Conservation (phyloP, 2,329 filamentous ascomycete genomes). For the Westerdykella ornata region DNA sequence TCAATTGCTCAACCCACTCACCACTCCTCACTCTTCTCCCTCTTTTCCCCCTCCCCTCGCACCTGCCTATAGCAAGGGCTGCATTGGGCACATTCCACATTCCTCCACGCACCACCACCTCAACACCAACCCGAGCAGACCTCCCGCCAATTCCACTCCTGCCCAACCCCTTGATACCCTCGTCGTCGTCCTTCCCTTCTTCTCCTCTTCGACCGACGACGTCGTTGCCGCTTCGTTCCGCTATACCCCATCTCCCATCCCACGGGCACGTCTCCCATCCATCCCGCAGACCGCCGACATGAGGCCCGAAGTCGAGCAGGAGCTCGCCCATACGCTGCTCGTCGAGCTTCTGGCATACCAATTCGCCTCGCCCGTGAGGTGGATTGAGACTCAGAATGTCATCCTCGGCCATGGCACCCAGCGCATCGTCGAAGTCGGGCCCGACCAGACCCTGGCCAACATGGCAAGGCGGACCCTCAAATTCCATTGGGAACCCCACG, state of each 20-base stretch:
- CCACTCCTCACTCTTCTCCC: constrained; percentile 10
- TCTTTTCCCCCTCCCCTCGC: constrained; percentile 8
- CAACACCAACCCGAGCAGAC: background rate
- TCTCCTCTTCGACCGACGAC: constrained; percentile 1
- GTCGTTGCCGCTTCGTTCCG: background rate
- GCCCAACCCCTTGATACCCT: constrained; percentile 7
- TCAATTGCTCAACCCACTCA: constrained; percentile 7
- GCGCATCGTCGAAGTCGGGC: constrained; percentile 85
- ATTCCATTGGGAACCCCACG: constrained; percentile 97
- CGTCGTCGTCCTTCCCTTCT: constrained; percentile 4
- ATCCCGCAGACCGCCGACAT: constrained; percentile 50
- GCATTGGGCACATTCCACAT: no score
- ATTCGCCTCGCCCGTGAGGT: constrained; percentile 96
- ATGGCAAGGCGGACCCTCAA: constrained; percentile 96
- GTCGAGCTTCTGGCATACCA: constrained; percentile 99
- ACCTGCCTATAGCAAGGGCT: no score
- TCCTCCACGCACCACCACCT: no score
- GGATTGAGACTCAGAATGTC: constrained; percentile 99
- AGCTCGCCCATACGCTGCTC: constrained; percentile 95
- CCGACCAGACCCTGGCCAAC: constrained; percentile 89
- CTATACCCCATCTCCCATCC: constrained; percentile 6
- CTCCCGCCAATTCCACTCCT: constrained; percentile 1
- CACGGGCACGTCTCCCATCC: background rate
- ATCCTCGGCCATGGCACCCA: constrained; percentile 84
- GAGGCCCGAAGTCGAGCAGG: constrained; percentile 98